phyloP scores from a whole-genome alignment of 257 asterid species.

The Phtheirospermum japonicum region DNA sequence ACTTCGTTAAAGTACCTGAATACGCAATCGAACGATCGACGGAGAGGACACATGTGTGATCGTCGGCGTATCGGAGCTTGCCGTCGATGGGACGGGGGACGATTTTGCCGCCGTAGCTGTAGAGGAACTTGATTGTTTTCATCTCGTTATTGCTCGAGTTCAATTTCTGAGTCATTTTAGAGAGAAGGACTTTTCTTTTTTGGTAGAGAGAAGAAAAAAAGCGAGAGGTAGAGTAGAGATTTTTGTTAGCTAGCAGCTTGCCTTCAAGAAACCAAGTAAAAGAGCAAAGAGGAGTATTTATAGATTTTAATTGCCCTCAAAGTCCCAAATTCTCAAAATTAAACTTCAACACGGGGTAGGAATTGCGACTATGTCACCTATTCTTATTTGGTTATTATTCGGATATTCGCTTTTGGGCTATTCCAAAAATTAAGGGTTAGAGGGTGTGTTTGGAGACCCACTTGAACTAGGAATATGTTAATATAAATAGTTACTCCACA shows the following conservation, averaged over 20 bases:
- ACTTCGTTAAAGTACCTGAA: too few species aligned
- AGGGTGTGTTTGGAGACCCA: too few species aligned
- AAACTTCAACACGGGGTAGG: slow-evolving; percentile 32
- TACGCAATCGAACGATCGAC: too few species aligned
- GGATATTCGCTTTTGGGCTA: slow-evolving; percentile 45
- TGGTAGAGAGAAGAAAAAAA: slow-evolving; percentile 1
- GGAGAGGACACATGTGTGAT: too few species aligned
- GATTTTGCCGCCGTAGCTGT: too few species aligned
- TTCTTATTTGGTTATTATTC: background rate
- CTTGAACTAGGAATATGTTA: too few species aligned
- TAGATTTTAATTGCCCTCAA: slow-evolving; percentile 26
- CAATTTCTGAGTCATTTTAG: slow-evolving; percentile 36
- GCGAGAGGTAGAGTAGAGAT: slow-evolving; percentile 1
- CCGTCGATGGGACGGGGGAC: too few species aligned
- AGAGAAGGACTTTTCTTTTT: background rate
- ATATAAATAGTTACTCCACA: too few species aligned
- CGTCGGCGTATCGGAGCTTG: too few species aligned
- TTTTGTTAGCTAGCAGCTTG: slow-evolving; percentile 19
- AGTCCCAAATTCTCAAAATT: slow-evolving; percentile 7
- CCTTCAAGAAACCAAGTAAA: slow-evolving; percentile 32
- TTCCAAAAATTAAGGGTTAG: too few species aligned
- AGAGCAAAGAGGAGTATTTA: slow-evolving; percentile 29
- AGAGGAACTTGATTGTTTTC: slow-evolving; percentile 58
- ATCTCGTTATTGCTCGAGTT: slow-evolving; percentile 24
- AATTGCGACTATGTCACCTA: slow-evolving; percentile 1